These are phyloP conservation scores for Fragosphaeria purpurea DNA, from an alignment of 2,329 filamentous ascomycete species.

Conservation along the genomic window DNA sequence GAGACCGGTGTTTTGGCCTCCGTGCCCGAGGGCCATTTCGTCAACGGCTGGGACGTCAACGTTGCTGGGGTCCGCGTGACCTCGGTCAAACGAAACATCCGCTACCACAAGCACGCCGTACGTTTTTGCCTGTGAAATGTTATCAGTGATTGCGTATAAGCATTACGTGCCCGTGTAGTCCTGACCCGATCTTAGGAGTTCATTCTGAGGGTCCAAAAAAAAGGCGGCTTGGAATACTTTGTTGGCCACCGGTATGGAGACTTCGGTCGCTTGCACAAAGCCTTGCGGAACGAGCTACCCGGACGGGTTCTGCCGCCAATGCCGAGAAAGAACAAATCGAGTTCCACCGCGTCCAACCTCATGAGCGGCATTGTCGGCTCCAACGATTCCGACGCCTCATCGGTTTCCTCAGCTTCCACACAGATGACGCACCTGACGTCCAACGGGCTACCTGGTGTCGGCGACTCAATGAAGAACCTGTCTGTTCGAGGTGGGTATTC, in stretches of 20 bases:
- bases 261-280: constrained; percentile 70
- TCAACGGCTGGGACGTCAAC: constrained; percentile 97
- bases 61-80: constrained; percentile 78
- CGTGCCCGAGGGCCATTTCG: constrained; percentile 78
- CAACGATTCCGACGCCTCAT: constrained; percentile 67
- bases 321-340: constrained; percentile 84
- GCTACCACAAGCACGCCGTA: constrained; percentile 86
- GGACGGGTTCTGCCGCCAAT: constrained; percentile 81
- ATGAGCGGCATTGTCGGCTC: constrained; percentile 42
- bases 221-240: constrained; percentile 65
- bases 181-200: constrained; percentile 55
- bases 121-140: constrained; percentile 22
- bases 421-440: constrained; percentile 32
- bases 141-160: not conserved
- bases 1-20: constrained; percentile 82
- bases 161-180: not conserved
- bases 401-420: constrained; percentile 71
- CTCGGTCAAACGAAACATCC: constrained; percentile 72
- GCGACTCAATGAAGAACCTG: constrained; percentile 29
- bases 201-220: constrained; percentile 72
- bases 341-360: constrained; percentile 53
- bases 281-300: constrained; percentile 72
- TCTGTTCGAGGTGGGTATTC: constrained; percentile 29
- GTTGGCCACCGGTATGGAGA: constrained; percentile 82
- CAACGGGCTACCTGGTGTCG: constrained; percentile 17